Evolutionary conservation across 2,329 filamentous ascomycete species (phyloP).

Genomic region (Aotearoamyces nothofagi): DNA sequence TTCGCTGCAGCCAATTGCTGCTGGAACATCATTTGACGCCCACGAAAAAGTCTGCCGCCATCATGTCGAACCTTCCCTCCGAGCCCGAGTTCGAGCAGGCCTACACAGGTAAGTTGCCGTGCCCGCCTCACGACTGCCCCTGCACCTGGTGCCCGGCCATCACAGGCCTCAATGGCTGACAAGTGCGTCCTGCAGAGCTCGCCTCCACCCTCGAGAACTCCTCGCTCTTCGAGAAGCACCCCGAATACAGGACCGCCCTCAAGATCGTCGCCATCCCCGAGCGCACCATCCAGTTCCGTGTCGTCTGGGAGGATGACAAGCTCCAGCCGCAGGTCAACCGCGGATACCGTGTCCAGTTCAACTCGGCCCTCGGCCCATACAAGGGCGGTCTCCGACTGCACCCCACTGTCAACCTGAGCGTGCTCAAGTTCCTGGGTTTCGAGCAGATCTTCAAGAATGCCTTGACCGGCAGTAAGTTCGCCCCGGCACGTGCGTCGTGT

Average conservation of each 20-base stretch:
- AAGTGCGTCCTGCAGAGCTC: slow-evolving; percentile 58
- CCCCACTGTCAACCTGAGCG: slow-evolving; percentile 66
- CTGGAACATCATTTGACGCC: no score
- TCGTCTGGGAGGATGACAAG: slow-evolving; percentile 93
- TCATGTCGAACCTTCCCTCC: slow-evolving; percentile 70
- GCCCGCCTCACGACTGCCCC: no score
- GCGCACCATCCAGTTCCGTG: slow-evolving; percentile 92
- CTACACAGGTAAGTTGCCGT: slow-evolving; percentile 61
- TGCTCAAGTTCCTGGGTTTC: slow-evolving; percentile 95
- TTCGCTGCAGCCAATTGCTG: no score
- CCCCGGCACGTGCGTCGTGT: background rate
- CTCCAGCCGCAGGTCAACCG: slow-evolving; percentile 82
- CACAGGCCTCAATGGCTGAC: no score
- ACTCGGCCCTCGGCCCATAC: slow-evolving; percentile 93
- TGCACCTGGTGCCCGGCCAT: no score
- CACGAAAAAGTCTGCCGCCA: no score
- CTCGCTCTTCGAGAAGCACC: slow-evolving; percentile 83
- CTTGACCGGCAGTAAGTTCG: slow-evolving; percentile 67
- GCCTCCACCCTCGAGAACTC: slow-evolving; percentile 88
- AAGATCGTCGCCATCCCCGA: slow-evolving; percentile 81
- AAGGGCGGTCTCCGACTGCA: slow-evolving; percentile 96
- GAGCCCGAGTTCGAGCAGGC: slow-evolving; percentile 99
- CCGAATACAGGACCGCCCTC: slow-evolving; percentile 86
- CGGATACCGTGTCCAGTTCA: slow-evolving; percentile 95
- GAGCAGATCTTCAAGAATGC: slow-evolving; percentile 99